Evolutionary conservation across 768 basidiomycete genomes (phyloP).

Genomic region (Termitomyces sp.): DNA sequence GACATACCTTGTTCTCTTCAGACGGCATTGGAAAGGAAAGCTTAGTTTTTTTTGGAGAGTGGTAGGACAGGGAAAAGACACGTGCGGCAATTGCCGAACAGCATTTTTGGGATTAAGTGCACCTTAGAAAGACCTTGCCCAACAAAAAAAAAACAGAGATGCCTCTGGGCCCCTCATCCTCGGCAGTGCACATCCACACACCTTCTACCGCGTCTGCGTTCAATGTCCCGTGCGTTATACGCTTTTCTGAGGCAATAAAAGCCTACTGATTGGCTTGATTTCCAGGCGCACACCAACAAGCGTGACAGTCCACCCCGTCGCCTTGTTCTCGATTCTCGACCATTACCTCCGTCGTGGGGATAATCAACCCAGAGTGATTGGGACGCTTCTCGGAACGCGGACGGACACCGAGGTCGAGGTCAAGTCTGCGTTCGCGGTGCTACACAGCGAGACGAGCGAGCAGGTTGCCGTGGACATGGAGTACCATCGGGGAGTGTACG

Average conservation of each 20-base stretch:
- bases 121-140: background rate
- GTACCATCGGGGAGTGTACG: slow-evolving; percentile 90
- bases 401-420: slow-evolving; percentile 67
- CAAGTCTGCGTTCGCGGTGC: slow-evolving; percentile 82
- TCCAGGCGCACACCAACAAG: slow-evolving; percentile 62
- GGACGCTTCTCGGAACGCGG: slow-evolving; percentile 86
- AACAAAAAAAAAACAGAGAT: slow-evolving; percentile 22
- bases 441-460: slow-evolving; percentile 88
- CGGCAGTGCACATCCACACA: slow-evolving; percentile 43
- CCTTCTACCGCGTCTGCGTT: slow-evolving; percentile 24
- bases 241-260: background rate
- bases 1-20: slow-evolving; percentile 79
- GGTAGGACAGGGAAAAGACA: slow-evolving; percentile 13
- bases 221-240: slow-evolving; percentile 32
- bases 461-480: slow-evolving; percentile 97
- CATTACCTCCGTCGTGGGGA: slow-evolving; percentile 89
- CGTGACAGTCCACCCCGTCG: slow-evolving; percentile 86
- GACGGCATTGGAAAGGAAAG: slow-evolving; percentile 57
- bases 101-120: slow-evolving; percentile 23
- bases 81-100: slow-evolving; percentile 32
- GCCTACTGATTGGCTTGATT: slow-evolving; percentile 5
- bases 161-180: slow-evolving; percentile 44
- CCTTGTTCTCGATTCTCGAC: slow-evolving; percentile 92
- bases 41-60: slow-evolving; percentile 9
- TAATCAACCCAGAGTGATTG: slow-evolving; percentile 84